phyloP scores from a whole-genome alignment of 352 stramenopile species.

The Aphanomyces astaci region DNA sequence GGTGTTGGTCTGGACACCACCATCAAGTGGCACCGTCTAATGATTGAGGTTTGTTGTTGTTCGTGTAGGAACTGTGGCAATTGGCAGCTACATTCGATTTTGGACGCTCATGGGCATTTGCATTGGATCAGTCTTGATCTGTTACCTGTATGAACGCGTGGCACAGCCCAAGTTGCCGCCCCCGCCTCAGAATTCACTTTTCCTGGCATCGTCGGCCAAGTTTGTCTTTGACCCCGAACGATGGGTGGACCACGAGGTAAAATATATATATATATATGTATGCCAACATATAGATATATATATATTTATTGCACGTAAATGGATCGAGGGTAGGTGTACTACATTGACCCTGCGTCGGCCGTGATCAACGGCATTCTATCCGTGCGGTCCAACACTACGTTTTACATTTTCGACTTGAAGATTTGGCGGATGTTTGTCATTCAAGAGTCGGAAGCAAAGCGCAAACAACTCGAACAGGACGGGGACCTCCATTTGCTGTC shows the following conservation, averaged over 20 bases:
- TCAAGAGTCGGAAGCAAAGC: background rate
- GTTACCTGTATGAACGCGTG: background rate
- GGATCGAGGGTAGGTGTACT: background rate
- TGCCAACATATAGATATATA: too few species aligned
- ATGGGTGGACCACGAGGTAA: background rate
- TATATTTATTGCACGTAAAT: too few species aligned
- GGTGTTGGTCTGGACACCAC: background rate
- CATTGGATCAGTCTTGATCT: background rate
- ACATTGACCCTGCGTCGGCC: background rate
- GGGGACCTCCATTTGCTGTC: background rate
- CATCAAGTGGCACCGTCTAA: background rate
- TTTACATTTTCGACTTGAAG: conserved; percentile 4
- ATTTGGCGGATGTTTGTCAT: conserved; percentile 2
- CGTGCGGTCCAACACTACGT: background rate
- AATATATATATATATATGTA: too few species aligned
- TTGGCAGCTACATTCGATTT: background rate
- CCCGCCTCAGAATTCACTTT: background rate
- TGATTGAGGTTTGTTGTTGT: background rate
- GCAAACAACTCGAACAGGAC: background rate
- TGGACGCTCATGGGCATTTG: background rate
- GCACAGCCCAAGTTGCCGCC: background rate
- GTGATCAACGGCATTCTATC: conserved; percentile 3
- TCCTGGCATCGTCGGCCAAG: background rate
- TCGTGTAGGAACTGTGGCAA: background rate
- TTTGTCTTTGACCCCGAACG: background rate